phyloP scores from a whole-genome alignment of 257 asterid species.

The Petunia secreta region DNA sequence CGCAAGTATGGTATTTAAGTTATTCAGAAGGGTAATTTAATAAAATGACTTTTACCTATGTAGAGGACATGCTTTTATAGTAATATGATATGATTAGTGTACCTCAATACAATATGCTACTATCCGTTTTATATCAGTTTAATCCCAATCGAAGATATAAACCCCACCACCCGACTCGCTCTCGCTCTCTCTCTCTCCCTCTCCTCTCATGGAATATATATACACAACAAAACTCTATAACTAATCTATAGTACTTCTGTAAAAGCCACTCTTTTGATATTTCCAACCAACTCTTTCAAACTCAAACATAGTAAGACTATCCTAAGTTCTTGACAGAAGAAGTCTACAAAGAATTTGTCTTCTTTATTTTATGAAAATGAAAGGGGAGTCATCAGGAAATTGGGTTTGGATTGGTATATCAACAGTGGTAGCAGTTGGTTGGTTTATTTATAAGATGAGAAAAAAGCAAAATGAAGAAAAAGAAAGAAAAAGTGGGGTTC shows the following conservation, averaged over 20 bases:
- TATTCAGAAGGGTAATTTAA: too few relatives aligned
- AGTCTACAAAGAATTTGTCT: background rate
- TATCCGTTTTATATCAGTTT: background rate
- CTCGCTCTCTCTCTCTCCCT: too few relatives aligned
- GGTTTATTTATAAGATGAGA: slow-evolving; percentile 19
- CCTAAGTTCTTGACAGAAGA: too few relatives aligned
- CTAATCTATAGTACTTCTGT: background rate
- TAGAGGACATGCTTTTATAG: too few relatives aligned
- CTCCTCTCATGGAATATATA: background rate
- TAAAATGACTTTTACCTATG: too few relatives aligned
- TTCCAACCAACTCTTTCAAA: background rate
- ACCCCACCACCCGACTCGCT: background rate
- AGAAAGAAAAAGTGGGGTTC: slow-evolving; percentile 42
- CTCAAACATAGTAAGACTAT: background rate
- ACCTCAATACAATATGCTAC: background rate
- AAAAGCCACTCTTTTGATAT: too few relatives aligned
- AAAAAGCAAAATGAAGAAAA: slow-evolving; percentile 26
- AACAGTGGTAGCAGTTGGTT: background rate
- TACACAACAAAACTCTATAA: background rate
- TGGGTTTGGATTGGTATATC: slow-evolving; percentile 37
- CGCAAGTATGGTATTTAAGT: too few relatives aligned
- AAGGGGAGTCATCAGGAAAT: slow-evolving; percentile 28
- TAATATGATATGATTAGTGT: too few relatives aligned
- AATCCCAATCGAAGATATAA: background rate
- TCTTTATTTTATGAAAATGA: slow-evolving; percentile 40